Conservation (phyloP, 352 stramenopile genomes). For the Halophytophthora polymorphica region DNA sequence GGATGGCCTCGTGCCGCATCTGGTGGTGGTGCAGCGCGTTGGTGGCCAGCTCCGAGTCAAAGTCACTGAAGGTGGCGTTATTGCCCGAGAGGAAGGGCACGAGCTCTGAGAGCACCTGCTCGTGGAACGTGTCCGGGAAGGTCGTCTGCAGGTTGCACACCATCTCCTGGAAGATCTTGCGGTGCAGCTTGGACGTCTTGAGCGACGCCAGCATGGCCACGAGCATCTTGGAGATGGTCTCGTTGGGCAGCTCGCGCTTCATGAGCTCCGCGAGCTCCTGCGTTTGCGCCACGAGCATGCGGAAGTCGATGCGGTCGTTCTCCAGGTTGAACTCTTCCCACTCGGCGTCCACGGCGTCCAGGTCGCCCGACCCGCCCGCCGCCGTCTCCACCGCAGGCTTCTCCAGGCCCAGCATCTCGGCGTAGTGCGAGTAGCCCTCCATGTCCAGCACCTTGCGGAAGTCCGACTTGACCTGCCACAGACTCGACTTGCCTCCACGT, state of each 20-base stretch:
- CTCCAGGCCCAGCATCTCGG: conserved; percentile 76
- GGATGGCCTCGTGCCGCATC: conserved; percentile 76
- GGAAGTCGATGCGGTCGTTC: conserved; percentile 86
- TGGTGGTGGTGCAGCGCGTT: conserved; percentile 73
- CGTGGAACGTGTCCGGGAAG: conserved; percentile 62
- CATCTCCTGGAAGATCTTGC: conserved; percentile 88
- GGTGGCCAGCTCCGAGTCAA: conserved; percentile 60
- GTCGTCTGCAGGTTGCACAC: conserved; percentile 82
- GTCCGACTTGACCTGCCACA: conserved; percentile 83
- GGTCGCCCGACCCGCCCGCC: conserved; percentile 12
- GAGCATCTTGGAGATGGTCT: conserved; percentile 84
- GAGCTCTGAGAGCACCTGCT: conserved; percentile 55
- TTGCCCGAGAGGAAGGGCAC: conserved; percentile 81
- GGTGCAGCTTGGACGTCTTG: conserved; percentile 83
- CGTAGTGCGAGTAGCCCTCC: conserved; percentile 65
- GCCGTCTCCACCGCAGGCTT: conserved; percentile 14
- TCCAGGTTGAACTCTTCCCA: conserved; percentile 86
- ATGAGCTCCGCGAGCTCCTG: conserved; percentile 62
- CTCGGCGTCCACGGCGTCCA: conserved; percentile 65
- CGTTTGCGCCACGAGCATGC: conserved; percentile 68
- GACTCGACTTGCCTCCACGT: conserved; percentile 61
- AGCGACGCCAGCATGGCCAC: conserved; percentile 81
- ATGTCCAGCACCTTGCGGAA: conserved; percentile 78
- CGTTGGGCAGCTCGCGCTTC: conserved; percentile 57
- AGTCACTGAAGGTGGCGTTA: conserved; percentile 70